phyloP scores from a whole-genome alignment of 2,329 filamentous ascomycete species.

The Zarea fungicola region DNA sequence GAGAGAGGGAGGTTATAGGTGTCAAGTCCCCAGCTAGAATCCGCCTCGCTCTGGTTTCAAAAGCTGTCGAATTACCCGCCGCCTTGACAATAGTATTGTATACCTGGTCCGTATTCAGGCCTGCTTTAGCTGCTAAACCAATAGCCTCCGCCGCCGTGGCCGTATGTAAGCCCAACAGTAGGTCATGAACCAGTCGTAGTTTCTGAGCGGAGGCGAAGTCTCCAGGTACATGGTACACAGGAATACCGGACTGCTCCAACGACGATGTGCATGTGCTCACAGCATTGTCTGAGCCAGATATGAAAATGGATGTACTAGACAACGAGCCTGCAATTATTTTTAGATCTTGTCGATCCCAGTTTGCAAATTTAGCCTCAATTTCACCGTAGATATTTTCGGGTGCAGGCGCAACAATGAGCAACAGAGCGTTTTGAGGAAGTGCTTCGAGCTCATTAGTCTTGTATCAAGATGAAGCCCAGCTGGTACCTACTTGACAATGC shows the following conservation, averaged over 20 bases:
- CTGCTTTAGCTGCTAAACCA: slow-evolving; percentile 44
- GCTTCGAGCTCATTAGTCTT: background rate
- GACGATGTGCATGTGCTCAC: background rate
- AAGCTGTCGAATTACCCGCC: slow-evolving; percentile 45
- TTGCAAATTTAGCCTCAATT: background rate
- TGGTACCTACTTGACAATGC: background rate
- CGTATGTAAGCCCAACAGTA: slow-evolving; percentile 47
- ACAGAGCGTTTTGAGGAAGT: background rate
- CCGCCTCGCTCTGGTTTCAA: slow-evolving; percentile 49
- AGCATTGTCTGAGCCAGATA: background rate
- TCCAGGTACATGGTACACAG: background rate
- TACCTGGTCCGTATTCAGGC: slow-evolving; percentile 34
- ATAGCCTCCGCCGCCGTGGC: slow-evolving; percentile 46
- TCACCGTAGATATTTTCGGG: background rate
- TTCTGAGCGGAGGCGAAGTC: slow-evolving; percentile 19
- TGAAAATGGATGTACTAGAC: background rate
- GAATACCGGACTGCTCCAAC: background rate
- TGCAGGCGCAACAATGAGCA: background rate
- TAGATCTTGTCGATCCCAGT: background rate
- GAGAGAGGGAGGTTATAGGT: slow-evolving; percentile 29
- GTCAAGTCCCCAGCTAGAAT: slow-evolving; percentile 46
- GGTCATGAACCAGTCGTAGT: slow-evolving; percentile 50
- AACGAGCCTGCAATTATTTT: background rate
- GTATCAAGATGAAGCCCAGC: too few species aligned
- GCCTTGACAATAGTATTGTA: slow-evolving; percentile 26